These are phyloP conservation scores for Fraxinus baroniana DNA, from an alignment of 305 asterid genomes.

Conservation along the genomic window DNA sequence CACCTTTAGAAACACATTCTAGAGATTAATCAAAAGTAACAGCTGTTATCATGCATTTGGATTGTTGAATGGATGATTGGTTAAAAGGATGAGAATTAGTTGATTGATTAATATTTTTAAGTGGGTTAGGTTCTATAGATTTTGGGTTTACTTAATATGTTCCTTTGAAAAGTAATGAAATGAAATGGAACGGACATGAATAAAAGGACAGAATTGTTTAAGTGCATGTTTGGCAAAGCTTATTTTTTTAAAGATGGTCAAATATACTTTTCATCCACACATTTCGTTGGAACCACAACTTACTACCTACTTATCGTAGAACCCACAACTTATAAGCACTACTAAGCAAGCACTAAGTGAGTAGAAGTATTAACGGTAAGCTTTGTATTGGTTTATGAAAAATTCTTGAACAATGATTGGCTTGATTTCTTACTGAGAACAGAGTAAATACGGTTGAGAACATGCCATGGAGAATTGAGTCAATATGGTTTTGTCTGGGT, in stretches of 20 bases:
- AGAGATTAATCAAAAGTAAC: background rate
- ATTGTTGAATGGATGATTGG: background rate
- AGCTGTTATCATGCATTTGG: constrained; percentile 2
- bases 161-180: constrained; percentile 1
- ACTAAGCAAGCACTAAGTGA: background rate
- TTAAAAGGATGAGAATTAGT: background rate
- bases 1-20: background rate
- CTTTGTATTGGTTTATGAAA: background rate
- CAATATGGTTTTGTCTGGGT: constrained; percentile 2
- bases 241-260: background rate
- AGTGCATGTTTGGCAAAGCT: background rate
- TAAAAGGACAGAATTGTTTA: background rate
- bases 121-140: background rate
- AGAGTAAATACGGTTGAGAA: background rate
- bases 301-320: background rate
- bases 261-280: background rate
- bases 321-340: background rate
- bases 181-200: background rate
- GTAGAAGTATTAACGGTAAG: background rate
- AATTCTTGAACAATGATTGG: constrained; percentile 4
- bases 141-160: background rate
- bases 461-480: background rate
- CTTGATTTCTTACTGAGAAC: constrained; percentile 8
- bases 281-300: background rate
- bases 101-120: constrained; percentile 8